These are phyloP conservation scores for Aspergillus fructus DNA, from an alignment of 2,329 filamentous ascomycete genomes.

Conservation along the genomic window DNA sequence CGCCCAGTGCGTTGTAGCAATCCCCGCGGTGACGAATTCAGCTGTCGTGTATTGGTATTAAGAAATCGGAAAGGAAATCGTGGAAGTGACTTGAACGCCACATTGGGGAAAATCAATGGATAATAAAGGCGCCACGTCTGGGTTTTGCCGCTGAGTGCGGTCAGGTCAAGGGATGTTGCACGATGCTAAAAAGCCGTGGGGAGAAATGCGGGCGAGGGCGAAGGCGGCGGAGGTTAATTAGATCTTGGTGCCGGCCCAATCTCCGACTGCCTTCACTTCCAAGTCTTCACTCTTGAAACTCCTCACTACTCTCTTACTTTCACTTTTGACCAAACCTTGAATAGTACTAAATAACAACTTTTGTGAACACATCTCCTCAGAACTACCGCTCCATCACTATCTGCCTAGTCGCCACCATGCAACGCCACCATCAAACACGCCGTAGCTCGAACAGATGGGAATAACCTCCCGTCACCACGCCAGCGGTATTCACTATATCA, in stretches of 20 bases:
- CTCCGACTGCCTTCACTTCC: background rate
- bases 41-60: slow-evolving; percentile 36
- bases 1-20: slow-evolving; percentile 19
- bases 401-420: background rate
- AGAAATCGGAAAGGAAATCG: slow-evolving; percentile 35
- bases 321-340: background rate
- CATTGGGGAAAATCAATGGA: slow-evolving; percentile 31
- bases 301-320: background rate
- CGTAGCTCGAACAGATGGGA: background rate
- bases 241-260: background rate
- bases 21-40: slow-evolving; percentile 23
- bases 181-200: slow-evolving; percentile 11
- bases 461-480: slow-evolving; percentile 36
- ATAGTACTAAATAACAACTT: background rate
- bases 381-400: background rate
- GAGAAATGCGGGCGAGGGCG: slow-evolving; percentile 9
- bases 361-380: background rate
- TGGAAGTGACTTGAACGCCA: slow-evolving; percentile 38
- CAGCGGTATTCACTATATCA: slow-evolving; percentile 39
- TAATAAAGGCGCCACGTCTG: slow-evolving; percentile 16
- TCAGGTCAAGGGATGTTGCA: slow-evolving; percentile 10
- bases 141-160: slow-evolving; percentile 6
- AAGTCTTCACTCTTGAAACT: background rate
- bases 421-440: background rate
- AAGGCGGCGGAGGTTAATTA: slow-evolving; percentile 13